Evolutionary conservation across 371 early-diverging fungal genomes (phyloP), one percentile per base, ranked within the genome.

Genomic region (Cokeromyces recurvatus): DNA sequence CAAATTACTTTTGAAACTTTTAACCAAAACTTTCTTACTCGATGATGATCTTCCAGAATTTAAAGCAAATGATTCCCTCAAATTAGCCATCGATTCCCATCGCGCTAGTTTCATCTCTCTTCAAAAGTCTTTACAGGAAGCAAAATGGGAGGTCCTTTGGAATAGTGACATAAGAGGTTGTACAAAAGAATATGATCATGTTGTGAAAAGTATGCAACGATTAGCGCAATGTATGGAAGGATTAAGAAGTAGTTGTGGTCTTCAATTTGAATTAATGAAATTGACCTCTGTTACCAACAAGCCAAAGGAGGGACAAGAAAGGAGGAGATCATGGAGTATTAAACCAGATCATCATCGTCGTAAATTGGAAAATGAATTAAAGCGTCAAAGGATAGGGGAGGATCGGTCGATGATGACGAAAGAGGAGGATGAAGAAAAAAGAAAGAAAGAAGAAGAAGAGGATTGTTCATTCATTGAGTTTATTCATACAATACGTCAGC

Each of bases 1-100:
- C 55, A 53, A 71, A 14, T 52, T 75, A 1, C 52, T 82, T 11
- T 56, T 84, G 46, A 78, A 79, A 48, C 55, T 80, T 15, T 46
- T 84, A 34, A 81, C 82, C 16, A 83, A 83, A 57, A 82, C 84
- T 1, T 86, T 86, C 40, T 56, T 86, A 15, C 48, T 86, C 37
- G 86, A 84, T 48, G 70, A 70, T 7, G 75, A 77, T 46, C 49
- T 74, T 7, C 72, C 83, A 17, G 67, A 78, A 47, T 71, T 75
- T 46, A 56, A 66, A 25, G 64, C 76, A n/a, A 69, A 76, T 25
- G 48, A 50, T 17, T 62, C 77, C 5, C 56, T 80, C 6, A 76
- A 79, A 54, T 59, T 71, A 7, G 70, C 81, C 38, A 76, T 82
- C 38, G 71, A 73, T 24, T 65, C 78, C 1, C 88, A 90, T 37